Base-by-base conservation (phyloP, 768 basidiomycete genomes). In the Pleurotus djamor region DNA sequence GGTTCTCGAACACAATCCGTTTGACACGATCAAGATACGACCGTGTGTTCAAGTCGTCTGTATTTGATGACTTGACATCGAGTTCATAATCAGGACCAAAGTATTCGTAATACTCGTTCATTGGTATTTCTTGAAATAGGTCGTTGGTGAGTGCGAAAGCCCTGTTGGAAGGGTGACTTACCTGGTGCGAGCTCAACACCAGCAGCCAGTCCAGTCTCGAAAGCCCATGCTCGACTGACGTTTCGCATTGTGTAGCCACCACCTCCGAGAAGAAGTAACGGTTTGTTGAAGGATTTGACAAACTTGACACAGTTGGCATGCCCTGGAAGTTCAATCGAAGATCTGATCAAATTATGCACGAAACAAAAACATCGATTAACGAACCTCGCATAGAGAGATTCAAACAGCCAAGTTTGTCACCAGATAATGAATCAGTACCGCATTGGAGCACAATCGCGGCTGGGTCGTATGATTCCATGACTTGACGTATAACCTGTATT, bases 101-200 rank as follows among this genome's bases (percentile, higher is more conserved):
- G 73, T 98, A 98, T 69, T 98, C 96, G 68, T 96, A 98, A 75
- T 98, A 99, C 74, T 99, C 97, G 68, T 98, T 99, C 63, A 96
- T 89, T 2, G 97, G 97, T 57, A 99, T 96, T 69, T 93, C 96
- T 96, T 3, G 35, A 55, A 52, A 59, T 7, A n/a, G n/a, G n/a
- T 33, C 51, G 21, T 17, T 41, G 38, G 37, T n/a, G 6, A 47
- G 54, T 37, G 58, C 35, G 37, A 37, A 17, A 41, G 21, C 6
- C n/a, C n/a, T 36, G 47, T 45, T 21, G 14, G 3, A 21, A 49
- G 35, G 64, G 73, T 57, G 35, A 64, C 74, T 57, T 75, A 95
- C 96, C 86, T 65, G 86, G 81, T 16, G 87, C 89, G 12, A 99
- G 83, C 72, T 98, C 95, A 17, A 96, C 92, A 9, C 97, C 97